phyloP scores from a whole-genome alignment of 2,329 filamentous ascomycete species.

The Zasmidium cellare region DNA sequence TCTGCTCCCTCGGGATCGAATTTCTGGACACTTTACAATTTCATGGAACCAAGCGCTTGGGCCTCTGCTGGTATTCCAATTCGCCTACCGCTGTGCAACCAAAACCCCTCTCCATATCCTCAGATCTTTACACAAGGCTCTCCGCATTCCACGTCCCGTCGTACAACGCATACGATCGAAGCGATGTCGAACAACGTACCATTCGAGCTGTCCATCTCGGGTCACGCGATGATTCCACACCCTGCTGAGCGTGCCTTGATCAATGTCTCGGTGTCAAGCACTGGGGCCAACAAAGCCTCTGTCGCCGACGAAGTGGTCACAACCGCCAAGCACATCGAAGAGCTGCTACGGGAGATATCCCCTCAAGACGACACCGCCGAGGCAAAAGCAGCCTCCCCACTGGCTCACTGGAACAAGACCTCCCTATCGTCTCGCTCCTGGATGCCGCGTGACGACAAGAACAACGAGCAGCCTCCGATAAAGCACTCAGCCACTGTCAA shows the following conservation, averaged over 20 bases:
- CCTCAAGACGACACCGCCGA: slow-evolving; percentile 13
- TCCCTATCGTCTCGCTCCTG: slow-evolving; percentile 21
- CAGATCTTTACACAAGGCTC: too few relatives aligned
- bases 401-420: slow-evolving; percentile 28
- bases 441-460: slow-evolving; percentile 13
- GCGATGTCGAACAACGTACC: slow-evolving; percentile 5
- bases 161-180: too few relatives aligned
- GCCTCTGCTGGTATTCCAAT: too few relatives aligned
- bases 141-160: too few relatives aligned
- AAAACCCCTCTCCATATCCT: too few relatives aligned
- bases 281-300: slow-evolving; percentile 20
- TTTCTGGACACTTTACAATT: too few relatives aligned
- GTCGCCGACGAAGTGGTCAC: slow-evolving; percentile 26
- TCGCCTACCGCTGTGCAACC: too few relatives aligned
- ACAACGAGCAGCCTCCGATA: slow-evolving; percentile 6
- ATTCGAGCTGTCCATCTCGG: slow-evolving; percentile 21
- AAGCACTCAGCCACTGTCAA: slow-evolving; percentile 18
- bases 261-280: slow-evolving; percentile 22
- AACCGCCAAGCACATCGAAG: slow-evolving; percentile 24
- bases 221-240: slow-evolving; percentile 22
- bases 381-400: slow-evolving; percentile 16
- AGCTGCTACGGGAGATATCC: slow-evolving; percentile 16
- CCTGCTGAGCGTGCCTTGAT: slow-evolving; percentile 25
- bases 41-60: too few relatives aligned
- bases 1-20: too few relatives aligned